phyloP scores from a whole-genome alignment of 106 monocot species.

The Apostasia ramifera region DNA sequence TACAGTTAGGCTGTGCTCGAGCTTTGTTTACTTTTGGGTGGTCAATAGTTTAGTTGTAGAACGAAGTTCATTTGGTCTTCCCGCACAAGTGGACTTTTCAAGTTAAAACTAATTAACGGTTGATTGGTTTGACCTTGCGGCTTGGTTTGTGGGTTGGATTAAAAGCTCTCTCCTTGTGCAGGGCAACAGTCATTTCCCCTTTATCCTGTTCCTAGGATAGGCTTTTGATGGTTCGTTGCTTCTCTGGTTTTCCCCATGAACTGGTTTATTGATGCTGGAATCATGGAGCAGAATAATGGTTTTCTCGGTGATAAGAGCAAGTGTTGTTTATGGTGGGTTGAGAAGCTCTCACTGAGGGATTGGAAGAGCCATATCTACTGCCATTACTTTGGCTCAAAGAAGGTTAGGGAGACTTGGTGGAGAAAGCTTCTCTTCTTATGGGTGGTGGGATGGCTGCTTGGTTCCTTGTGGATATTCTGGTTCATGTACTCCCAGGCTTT shows the following conservation, averaged over 20 bases:
- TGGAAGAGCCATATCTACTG: conserved; percentile 50
- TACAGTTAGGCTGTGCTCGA: neutral
- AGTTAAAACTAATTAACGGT: neutral
- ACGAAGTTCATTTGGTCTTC: neutral
- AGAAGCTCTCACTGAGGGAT: conserved; percentile 31
- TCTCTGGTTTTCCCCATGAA: conserved; percentile 50
- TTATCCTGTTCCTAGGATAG: conserved; percentile 1
- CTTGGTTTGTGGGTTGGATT: neutral
- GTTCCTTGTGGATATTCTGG: conserved; percentile 62
- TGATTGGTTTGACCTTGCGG: neutral
- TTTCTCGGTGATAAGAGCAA: conserved; percentile 29
- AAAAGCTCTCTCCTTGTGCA: neutral
- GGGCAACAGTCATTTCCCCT: neutral
- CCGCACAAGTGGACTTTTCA: neutral
- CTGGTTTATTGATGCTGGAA: conserved; percentile 58
- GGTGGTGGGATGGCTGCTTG: conserved; percentile 58
- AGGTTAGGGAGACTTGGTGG: conserved; percentile 77
- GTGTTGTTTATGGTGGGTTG: conserved; percentile 25
- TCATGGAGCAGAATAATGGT: conserved; percentile 52
- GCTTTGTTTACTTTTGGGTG: neutral
- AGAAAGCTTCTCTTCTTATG: conserved; percentile 71
- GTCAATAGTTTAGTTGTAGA: no score
- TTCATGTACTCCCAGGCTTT: conserved; percentile 65
- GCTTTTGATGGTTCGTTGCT: conserved; percentile 37
- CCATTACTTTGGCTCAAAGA: conserved; percentile 66